Conservation (phyloP, 2,329 filamentous ascomycete genomes). For the Pseudocercospora vitis region DNA sequence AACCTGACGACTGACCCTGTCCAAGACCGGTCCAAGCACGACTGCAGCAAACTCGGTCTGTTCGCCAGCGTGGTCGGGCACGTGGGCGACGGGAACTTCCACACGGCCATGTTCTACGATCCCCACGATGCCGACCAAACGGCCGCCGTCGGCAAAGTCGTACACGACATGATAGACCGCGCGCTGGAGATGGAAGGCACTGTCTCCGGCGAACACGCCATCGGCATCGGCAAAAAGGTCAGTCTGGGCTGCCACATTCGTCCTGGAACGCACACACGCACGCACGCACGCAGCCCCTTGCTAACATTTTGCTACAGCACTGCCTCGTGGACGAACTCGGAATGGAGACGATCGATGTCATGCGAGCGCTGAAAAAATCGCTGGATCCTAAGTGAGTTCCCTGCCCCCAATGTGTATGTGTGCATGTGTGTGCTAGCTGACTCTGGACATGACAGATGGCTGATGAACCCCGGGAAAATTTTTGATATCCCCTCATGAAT, state of each 20-base stretch:
- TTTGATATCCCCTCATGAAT: no score
- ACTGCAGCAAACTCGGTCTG: slow-evolving; percentile 80
- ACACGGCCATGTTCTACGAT: slow-evolving; percentile 88
- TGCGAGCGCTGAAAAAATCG: slow-evolving; percentile 24
- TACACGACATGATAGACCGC: slow-evolving; percentile 87
- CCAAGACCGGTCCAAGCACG: slow-evolving; percentile 76
- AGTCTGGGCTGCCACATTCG: no score
- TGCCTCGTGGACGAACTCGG: slow-evolving; percentile 25
- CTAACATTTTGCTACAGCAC: no score
- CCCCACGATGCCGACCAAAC: slow-evolving; percentile 67
- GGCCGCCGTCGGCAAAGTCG: slow-evolving; percentile 72
- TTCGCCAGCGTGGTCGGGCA: slow-evolving; percentile 89
- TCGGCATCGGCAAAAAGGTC: slow-evolving; percentile 28
- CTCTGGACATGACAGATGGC: slow-evolving; percentile 14
- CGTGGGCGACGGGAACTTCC: slow-evolving; percentile 92
- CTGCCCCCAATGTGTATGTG: background rate
- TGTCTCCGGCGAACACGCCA: slow-evolving; percentile 27
- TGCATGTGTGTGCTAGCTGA: background rate
- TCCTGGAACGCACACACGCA: no score
- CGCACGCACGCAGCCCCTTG: no score
- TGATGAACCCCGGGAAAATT: slow-evolving; percentile 28
- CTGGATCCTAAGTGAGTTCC: slow-evolving; percentile 22
- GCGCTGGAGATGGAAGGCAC: slow-evolving; percentile 93
- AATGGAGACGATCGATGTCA: slow-evolving; percentile 22
- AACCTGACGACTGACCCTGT: background rate